Evolutionary conservation across 352 stramenopile genomes (phyloP).

Genomic region (Phytophthora uliginosa): DNA sequence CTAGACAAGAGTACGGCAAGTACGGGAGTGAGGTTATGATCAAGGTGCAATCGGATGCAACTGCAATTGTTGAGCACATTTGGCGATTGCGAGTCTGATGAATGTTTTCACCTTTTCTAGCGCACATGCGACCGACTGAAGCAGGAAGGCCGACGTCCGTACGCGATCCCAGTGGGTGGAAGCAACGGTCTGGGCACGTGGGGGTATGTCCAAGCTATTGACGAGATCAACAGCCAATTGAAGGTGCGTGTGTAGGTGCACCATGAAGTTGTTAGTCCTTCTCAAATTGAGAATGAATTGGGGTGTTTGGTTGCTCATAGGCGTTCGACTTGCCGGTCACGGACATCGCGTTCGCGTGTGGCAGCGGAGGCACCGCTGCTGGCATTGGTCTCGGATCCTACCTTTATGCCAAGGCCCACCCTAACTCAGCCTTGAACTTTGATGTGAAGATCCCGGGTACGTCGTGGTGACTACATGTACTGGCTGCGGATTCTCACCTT

Average conservation of each 20-base stretch:
- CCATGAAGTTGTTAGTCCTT: not conserved
- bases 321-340: slow-evolving; percentile 66
- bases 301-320: slow-evolving; percentile 24
- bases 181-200: slow-evolving; percentile 95
- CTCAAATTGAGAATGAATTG: not conserved
- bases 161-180: slow-evolving; percentile 88
- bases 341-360: slow-evolving; percentile 89
- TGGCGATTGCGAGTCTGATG: not conserved
- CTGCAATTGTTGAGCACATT: slow-evolving; percentile 1
- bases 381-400: slow-evolving; percentile 82
- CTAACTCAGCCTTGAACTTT: slow-evolving; percentile 53
- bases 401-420: slow-evolving; percentile 57
- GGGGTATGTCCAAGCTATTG: slow-evolving; percentile 94
- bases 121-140: slow-evolving; percentile 74
- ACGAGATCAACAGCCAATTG: slow-evolving; percentile 90
- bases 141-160: slow-evolving; percentile 68
- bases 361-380: slow-evolving; percentile 82
- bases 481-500: too few species aligned
- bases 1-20: slow-evolving; percentile 80
- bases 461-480: not conserved
- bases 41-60: slow-evolving; percentile 43
- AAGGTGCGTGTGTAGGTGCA: slow-evolving; percentile 39
- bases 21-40: slow-evolving; percentile 88
- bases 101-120: slow-evolving; percentile 15
- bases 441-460: slow-evolving; percentile 45